Conservation (phyloP, 306 rosid species). For the Acacia confusa region DNA sequence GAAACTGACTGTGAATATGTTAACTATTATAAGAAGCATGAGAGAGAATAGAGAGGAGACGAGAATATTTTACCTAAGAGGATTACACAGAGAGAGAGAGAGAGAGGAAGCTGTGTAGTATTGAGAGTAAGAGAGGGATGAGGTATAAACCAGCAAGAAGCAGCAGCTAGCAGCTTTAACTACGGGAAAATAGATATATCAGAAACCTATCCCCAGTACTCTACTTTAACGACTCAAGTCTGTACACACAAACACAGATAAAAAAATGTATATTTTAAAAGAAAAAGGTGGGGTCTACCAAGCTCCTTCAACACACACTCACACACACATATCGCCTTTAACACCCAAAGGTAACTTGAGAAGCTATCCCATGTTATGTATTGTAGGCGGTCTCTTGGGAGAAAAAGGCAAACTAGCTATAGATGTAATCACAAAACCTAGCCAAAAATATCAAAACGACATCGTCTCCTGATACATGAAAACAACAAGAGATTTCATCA, state of each 20-base stretch:
- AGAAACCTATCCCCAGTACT: conserved; percentile 36
- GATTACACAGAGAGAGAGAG: not conserved
- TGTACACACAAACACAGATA: not conserved
- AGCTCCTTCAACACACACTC: conserved; percentile 33
- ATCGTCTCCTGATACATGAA: not conserved
- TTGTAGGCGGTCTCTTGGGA: not conserved
- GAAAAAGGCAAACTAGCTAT: not conserved
- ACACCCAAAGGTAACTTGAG: not conserved
- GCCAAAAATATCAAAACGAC: not conserved
- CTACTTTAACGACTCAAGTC: conserved; percentile 64
- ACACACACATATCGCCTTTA: not conserved
- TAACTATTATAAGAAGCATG: not conserved
- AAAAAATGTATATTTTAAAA: not conserved
- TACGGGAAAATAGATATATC: conserved; percentile 36
- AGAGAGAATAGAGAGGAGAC: not conserved
- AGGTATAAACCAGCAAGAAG: conserved; percentile 32
- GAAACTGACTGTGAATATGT: not conserved
- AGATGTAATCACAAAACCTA: not conserved
- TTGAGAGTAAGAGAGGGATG: conserved; percentile 30
- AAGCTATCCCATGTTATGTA: not conserved
- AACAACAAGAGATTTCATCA: not conserved
- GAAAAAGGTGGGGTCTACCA: conserved; percentile 40
- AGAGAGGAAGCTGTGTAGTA: conserved; percentile 31
- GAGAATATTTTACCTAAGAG: not conserved
- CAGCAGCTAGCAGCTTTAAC: conserved; percentile 53